Evolutionary conservation across 2,329 filamentous ascomycete genomes (phyloP).

Genomic region (Alternaria brassicicola): DNA sequence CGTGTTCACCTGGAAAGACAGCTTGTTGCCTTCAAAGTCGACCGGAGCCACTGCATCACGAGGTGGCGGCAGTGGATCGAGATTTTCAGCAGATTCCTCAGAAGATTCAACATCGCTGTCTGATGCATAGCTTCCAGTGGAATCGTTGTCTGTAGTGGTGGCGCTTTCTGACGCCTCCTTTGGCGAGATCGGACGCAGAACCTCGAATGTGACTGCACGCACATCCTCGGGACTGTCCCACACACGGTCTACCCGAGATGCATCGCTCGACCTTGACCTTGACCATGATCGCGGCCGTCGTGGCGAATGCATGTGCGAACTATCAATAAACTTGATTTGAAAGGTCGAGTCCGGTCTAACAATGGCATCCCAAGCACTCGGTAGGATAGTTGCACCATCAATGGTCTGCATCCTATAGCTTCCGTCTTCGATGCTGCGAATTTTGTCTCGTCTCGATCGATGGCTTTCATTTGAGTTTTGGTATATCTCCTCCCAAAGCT

Average conservation of each 20-base stretch:
- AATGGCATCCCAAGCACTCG: constrained; percentile 26
- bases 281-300: too few species aligned
- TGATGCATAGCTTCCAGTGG: background rate
- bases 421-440: constrained; percentile 13
- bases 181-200: background rate
- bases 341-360: constrained; percentile 13
- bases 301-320: too few species aligned
- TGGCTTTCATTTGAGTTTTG: background rate
- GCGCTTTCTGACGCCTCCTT: background rate
- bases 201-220: background rate
- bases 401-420: constrained; percentile 20
- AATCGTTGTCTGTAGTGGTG: background rate
- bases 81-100: too few species aligned
- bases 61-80: background rate
- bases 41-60: constrained; percentile 12
- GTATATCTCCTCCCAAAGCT: constrained; percentile 24
- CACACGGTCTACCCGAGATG: background rate
- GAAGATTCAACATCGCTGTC: background rate
- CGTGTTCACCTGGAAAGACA: constrained; percentile 30
- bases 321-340: constrained; percentile 4
- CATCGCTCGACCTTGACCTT: background rate
- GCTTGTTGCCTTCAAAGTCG: constrained; percentile 32
- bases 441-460: background rate
- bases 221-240: background rate
- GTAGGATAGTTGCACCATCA: constrained; percentile 22